Evolutionary conservation across 306 rosid genomes (phyloP), one percentile per base, ranked within the genome.

Genomic region (Trifolium repens): DNA sequence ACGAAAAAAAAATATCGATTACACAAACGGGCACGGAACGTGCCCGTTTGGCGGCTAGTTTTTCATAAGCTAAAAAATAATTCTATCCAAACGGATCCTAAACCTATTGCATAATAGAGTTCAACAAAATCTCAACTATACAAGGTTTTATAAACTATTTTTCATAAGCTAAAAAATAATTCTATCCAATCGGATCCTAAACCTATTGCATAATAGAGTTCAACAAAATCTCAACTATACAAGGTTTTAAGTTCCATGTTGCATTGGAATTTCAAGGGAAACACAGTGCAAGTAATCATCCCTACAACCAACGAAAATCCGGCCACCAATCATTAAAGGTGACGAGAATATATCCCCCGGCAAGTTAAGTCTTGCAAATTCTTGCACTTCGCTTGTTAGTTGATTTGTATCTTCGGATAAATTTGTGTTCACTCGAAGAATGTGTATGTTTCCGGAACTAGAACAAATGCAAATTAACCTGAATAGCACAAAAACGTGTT

Each of bases 281-380:
- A 91, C 76, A 63, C 97, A 94, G 49, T 84, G 93, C 86, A 94
- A 79, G 80, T 80, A 86, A 74, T 94, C 94, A 55, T 94, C 97
- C 34, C 98, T 83, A 49, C 94, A 89, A 65, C 98, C 98, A 50
- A 90, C 93, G 42, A 91, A 91, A 87, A 91, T 84, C 62, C 82
- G 79, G 9, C 96, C 96, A 19, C 94, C 88, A 66, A 94, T 80
- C 96, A 91, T 91, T 32, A 91, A 81, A 37, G 98, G 97, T 2
- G 97, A 94, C 60, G 97, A 94, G 77, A 94, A 94, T 61, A 94
- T 80, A 55, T 88, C 92, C 16, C 92, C 96, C 15, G 71, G 75
- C 69, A 94, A 84, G 70, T 84, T 76, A 47, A 89, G 43, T 74
- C 80, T 86, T 26, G 87, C 83, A 72, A 86, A 86, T 80, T 94